Evolutionary conservation across 495 filamentous ascomycete genomes (phyloP).

Genomic region (Hyaloscypha bicolor): DNA sequence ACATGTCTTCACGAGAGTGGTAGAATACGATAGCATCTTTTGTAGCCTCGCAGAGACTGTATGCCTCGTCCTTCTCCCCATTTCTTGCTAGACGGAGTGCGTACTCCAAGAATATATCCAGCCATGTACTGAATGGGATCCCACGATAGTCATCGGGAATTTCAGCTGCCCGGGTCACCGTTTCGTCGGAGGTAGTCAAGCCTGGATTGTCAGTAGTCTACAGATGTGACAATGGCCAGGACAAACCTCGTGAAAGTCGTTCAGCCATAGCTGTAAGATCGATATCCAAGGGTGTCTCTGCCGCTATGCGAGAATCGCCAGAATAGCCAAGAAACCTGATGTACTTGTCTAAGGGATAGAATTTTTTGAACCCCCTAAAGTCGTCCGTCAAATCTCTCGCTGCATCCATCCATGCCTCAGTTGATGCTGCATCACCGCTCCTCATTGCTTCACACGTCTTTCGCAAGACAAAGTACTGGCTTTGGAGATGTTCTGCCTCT

Average conservation of each 20-base stretch:
- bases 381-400: conserved; percentile 76
- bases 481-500: conserved; percentile 52
- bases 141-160: conserved; percentile 72
- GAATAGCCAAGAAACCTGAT: conserved; percentile 68
- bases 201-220: conserved; percentile 27
- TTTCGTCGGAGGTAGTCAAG: conserved; percentile 34
- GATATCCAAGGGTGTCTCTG: conserved; percentile 51
- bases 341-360: conserved; percentile 76
- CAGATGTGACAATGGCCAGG: background rate
- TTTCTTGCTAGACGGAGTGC: conserved; percentile 69
- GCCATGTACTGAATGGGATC: conserved; percentile 79
- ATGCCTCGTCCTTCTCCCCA: conserved; percentile 63
- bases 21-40: conserved; percentile 79
- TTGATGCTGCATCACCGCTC: conserved; percentile 54
- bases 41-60: conserved; percentile 73
- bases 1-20: conserved; percentile 62
- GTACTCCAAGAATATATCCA: conserved; percentile 88
- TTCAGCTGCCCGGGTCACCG: conserved; percentile 23
- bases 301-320: conserved; percentile 36
- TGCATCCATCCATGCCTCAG: conserved; percentile 70
- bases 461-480: conserved; percentile 57
- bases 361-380: conserved; percentile 73
- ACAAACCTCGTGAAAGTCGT: conserved; percentile 56
- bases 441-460: conserved; percentile 53
- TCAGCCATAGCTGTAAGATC: conserved; percentile 73